Conservation (phyloP, 768 basidiomycete genomes). For the Serendipita indica region DNA sequence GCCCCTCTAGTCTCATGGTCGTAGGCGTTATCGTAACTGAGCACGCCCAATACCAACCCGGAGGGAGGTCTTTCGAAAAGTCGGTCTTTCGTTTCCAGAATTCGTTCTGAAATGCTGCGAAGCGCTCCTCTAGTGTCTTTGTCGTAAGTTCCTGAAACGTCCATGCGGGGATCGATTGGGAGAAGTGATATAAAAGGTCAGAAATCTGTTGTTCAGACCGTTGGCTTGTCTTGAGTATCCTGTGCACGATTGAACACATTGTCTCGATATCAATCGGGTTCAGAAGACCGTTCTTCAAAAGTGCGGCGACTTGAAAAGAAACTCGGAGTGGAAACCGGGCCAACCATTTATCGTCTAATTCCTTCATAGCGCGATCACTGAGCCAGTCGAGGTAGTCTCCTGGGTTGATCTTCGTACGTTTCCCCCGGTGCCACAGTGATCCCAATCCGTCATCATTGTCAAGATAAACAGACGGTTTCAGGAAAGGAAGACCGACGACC, state of each 20-base stretch:
- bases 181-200: not conserved
- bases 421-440: not conserved
- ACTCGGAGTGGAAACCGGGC: slow-evolving; percentile 43
- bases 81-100: not conserved
- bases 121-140: not conserved
- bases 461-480: not conserved
- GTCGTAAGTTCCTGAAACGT: not conserved
- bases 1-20: slow-evolving; percentile 36
- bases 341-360: slow-evolving; percentile 25
- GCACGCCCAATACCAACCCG: not conserved
- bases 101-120: not conserved
- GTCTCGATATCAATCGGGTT: slow-evolving; percentile 39
- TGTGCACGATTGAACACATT: not conserved
- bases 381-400: not conserved
- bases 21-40: slow-evolving; percentile 39
- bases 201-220: not conserved
- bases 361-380: not conserved
- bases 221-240: too few species aligned
- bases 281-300: slow-evolving; percentile 47
- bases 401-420: not conserved
- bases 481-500: not conserved
- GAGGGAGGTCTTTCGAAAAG: not conserved
- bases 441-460: not conserved
- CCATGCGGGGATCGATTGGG: not conserved
- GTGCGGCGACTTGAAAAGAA: slow-evolving; percentile 62